Evolutionary conservation across 2,329 filamentous ascomycete genomes (phyloP).

Genomic region (Massarina eburnea): DNA sequence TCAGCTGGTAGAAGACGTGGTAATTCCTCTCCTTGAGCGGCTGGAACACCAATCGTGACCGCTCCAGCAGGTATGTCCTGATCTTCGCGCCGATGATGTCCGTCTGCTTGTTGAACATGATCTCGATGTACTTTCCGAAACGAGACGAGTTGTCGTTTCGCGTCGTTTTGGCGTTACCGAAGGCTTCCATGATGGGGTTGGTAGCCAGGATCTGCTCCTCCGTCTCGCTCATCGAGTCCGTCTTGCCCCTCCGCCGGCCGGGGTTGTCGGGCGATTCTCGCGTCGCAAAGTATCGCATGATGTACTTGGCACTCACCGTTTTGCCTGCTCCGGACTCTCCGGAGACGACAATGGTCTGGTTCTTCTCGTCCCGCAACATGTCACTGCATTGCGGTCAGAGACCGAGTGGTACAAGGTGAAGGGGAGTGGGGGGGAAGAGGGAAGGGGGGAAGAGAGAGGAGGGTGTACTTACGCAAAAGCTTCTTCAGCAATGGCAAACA

Average conservation of each 20-base stretch:
- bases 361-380: constrained; percentile 93
- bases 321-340: constrained; percentile 98
- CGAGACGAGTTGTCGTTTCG: constrained; percentile 98
- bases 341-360: constrained; percentile 98
- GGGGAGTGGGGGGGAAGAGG: not conserved
- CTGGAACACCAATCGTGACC: constrained; percentile 94
- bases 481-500: constrained; percentile 98
- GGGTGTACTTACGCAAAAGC: constrained; percentile 77
- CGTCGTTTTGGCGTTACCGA: constrained; percentile 99
- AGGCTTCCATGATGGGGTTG: constrained; percentile 99
- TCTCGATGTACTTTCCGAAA: constrained; percentile 99
- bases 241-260: constrained; percentile 73
- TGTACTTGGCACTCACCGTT: constrained; percentile 99
- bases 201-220: constrained; percentile 98
- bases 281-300: constrained; percentile 99
- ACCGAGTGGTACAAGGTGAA: not conserved
- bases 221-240: constrained; percentile 89
- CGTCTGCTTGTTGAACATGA: constrained; percentile 94
- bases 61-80: constrained; percentile 90
- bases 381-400: constrained; percentile 61
- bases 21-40: constrained; percentile 98
- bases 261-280: constrained; percentile 91
- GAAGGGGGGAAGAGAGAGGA: not conserved
- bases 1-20: constrained; percentile 97
- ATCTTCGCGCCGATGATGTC: constrained; percentile 99